Percentiles rank a stretch among this genome's conserved stretches.
phyloP scores from a whole-genome alignment of 257 asterid species.

The Ligustrum vulgare region DNA sequence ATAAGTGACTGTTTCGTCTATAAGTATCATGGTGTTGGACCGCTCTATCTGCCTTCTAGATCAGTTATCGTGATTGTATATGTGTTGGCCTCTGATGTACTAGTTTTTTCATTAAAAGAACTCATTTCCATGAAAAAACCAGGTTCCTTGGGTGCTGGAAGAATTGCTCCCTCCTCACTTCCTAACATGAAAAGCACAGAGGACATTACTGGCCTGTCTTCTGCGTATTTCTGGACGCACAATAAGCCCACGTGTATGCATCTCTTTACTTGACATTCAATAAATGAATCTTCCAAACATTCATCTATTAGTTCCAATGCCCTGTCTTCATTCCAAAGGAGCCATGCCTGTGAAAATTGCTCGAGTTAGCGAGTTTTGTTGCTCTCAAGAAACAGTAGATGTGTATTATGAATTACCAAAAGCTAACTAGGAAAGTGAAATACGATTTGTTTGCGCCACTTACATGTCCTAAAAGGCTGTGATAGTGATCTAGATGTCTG shows the following conservation, averaged over 20 bases:
- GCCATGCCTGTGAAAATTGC: constrained; percentile 41
- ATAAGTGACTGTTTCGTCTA: neutral
- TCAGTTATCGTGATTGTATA: constrained; percentile 27
- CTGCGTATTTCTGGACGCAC: constrained; percentile 37
- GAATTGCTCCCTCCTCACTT: constrained; percentile 27
- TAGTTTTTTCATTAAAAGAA: constrained; percentile 5
- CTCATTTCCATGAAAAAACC: constrained; percentile 36
- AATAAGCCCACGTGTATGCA: constrained; percentile 45
- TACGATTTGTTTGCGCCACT: neutral
- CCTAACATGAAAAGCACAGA: constrained; percentile 42
- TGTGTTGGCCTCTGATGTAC: neutral
- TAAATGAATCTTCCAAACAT: constrained; percentile 18
- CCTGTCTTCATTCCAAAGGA: constrained; percentile 34
- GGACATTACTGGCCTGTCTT: constrained; percentile 39
- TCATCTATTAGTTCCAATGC: constrained; percentile 34
- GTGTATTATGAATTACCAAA: too few relatives aligned
- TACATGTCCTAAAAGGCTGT: constrained; percentile 48
- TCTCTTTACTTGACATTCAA: constrained; percentile 38
- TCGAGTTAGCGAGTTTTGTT: neutral
- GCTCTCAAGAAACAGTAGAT: neutral
- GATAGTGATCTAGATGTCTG: constrained; percentile 21
- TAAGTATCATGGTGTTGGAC: neutral
- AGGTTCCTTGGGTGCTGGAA: constrained; percentile 46
- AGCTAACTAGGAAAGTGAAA: neutral
- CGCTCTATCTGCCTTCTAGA: constrained; percentile 29